Evolutionary conservation across 1,284 basidiomycete genomes (phyloP).

Genomic region (Sporisorium reilianum): DNA sequence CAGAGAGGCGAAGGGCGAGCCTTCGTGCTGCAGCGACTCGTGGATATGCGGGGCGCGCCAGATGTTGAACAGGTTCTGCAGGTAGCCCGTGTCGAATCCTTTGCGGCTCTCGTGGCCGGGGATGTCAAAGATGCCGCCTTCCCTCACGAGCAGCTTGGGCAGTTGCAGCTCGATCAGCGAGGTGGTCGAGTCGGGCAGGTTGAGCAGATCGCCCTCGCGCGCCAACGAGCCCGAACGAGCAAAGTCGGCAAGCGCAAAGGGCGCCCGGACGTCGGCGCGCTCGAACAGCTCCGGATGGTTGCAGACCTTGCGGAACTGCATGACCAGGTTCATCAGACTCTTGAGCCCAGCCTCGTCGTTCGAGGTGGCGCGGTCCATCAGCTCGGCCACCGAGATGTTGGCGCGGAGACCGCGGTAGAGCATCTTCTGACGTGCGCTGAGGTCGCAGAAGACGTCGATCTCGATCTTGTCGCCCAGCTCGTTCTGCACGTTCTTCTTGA

Average conservation of each 20-base stretch:
- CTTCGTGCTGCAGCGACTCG: conserved; percentile 76
- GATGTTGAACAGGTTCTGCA: conserved; percentile 85
- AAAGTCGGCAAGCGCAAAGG: conserved; percentile 88
- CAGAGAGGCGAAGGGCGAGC: conserved; percentile 79
- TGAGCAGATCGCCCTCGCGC: conserved; percentile 86
- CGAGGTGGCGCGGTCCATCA: conserved; percentile 90
- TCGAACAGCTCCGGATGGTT: conserved; percentile 99
- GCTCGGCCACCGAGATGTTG: conserved; percentile 93
- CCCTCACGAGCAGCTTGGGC: conserved; percentile 82
- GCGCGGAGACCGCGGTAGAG: conserved; percentile 90
- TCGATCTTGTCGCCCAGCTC: conserved; percentile 99
- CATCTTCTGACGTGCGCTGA: conserved; percentile 91
- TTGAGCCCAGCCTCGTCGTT: conserved; percentile 88
- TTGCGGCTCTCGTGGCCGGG: conserved; percentile 76
- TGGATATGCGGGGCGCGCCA: conserved; percentile 88
- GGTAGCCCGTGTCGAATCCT: conserved; percentile 76
- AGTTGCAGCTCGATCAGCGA: conserved; percentile 86
- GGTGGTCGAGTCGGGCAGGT: conserved; percentile 82
- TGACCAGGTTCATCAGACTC: conserved; percentile 98
- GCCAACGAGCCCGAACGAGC: conserved; percentile 83
- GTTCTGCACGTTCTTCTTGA: conserved; percentile 99
- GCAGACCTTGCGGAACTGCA: conserved; percentile 99
- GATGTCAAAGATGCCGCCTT: conserved; percentile 80
- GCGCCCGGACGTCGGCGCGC: conserved; percentile 92
- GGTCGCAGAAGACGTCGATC: conserved; percentile 92